Percentiles rank a stretch among this genome's conserved stretches.
These are phyloP conservation scores for Leucogyrophana mollusca DNA, from an alignment of 768 basidiomycete species.

Conservation along the genomic window DNA sequence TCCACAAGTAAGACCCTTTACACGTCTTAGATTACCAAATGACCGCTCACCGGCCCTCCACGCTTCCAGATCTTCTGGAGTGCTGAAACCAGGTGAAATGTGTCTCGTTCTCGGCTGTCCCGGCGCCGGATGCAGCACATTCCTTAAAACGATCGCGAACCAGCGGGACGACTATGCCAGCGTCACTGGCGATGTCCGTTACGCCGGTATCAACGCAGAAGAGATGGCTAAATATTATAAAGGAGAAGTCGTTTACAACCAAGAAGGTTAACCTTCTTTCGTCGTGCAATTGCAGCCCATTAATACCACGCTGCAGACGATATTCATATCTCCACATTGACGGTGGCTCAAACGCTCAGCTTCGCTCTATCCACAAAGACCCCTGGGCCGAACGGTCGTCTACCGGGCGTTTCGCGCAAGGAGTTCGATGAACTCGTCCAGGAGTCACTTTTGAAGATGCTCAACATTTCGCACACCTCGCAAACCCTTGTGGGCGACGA, in stretches of 20 bases:
- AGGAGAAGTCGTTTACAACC: slow-evolving; percentile 79
- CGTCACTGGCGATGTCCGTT: slow-evolving; percentile 72
- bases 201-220: slow-evolving; percentile 73
- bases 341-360: slow-evolving; percentile 72
- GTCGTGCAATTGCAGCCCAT: neutral
- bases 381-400: slow-evolving; percentile 69
- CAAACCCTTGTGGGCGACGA: slow-evolving; percentile 85
- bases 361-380: slow-evolving; percentile 75
- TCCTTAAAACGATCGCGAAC: slow-evolving; percentile 83
- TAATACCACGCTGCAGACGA: slow-evolving; percentile 49
- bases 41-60: neutral
- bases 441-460: slow-evolving; percentile 67
- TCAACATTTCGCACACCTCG: slow-evolving; percentile 80
- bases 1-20: slow-evolving; percentile 48
- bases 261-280: slow-evolving; percentile 49
- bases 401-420: slow-evolving; percentile 63
- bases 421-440: slow-evolving; percentile 57
- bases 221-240: slow-evolving; percentile 78
- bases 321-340: slow-evolving; percentile 78
- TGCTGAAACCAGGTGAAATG: slow-evolving; percentile 82
- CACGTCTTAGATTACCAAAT: neutral
- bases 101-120: slow-evolving; percentile 83
- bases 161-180: slow-evolving; percentile 61
- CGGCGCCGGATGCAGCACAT: slow-evolving; percentile 82
- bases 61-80: slow-evolving; percentile 55